A percentile compares a stretch with the other conserved stretches of the same genome.
phyloP scores from a whole-genome alignment of 1,284 basidiomycete genomes.

The Austroboletus niveus region DNA sequence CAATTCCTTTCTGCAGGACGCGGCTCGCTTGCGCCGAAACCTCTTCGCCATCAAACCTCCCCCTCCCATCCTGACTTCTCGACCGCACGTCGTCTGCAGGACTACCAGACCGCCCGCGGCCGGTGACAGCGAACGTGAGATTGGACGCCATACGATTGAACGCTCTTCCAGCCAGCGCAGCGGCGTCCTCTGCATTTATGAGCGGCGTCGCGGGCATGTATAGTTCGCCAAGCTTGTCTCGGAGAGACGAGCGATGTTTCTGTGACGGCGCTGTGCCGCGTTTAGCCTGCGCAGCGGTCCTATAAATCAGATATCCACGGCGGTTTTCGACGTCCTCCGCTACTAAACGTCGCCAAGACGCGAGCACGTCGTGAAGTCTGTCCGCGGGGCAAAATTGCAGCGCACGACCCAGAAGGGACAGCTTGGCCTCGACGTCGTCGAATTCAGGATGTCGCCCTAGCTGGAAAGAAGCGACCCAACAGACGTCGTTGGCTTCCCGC shows the following conservation, averaged over 20 bases:
- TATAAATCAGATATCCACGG: conserved; percentile 39
- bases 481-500: conserved; percentile 71
- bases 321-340: conserved; percentile 57
- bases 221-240: conserved; percentile 57
- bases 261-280: conserved; percentile 20
- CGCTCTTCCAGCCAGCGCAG: conserved; percentile 69
- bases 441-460: conserved; percentile 81
- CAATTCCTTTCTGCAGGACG: conserved; percentile 77
- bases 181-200: conserved; percentile 66
- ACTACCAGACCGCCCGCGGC: conserved; percentile 46
- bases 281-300: conserved; percentile 21
- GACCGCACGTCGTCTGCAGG: conserved; percentile 44
- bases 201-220: conserved; percentile 65
- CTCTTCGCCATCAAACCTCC: conserved; percentile 50
- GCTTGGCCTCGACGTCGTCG: conserved; percentile 61
- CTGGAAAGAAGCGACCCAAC: conserved; percentile 85
- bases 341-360: conserved; percentile 69
- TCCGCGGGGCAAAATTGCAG: conserved; percentile 86
- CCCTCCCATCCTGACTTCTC: conserved; percentile 40
- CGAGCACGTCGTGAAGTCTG: conserved; percentile 69
- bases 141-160: conserved; percentile 76
- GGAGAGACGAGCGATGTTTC: conserved; percentile 47
- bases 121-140: conserved; percentile 60
- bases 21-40: conserved; percentile 71
- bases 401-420: conserved; percentile 76